A percentile compares a stretch with the other conserved stretches of the same genome.
Conservation (phyloP, 805 yeast species). For the Saccharomycopsis sp. region DNA sequence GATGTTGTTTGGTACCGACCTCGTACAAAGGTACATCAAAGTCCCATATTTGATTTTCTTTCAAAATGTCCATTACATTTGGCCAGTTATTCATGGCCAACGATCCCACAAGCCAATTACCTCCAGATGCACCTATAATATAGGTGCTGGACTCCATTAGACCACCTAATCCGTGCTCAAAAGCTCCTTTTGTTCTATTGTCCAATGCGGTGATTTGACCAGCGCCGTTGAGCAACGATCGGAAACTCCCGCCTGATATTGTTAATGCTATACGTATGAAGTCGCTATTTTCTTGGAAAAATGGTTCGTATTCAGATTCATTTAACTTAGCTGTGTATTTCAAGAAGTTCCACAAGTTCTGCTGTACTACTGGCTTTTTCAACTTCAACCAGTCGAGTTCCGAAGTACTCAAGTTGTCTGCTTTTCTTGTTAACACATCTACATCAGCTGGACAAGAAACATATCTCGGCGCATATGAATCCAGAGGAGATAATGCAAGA, state of each 20-base stretch:
- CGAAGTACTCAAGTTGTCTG: slow-evolving; percentile 36
- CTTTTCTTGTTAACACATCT: slow-evolving; percentile 36
- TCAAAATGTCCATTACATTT: slow-evolving; percentile 28
- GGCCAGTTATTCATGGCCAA: slow-evolving; percentile 31
- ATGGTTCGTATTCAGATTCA: slow-evolving; percentile 37
- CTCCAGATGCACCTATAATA: slow-evolving; percentile 57
- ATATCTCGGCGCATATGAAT: slow-evolving; percentile 38
- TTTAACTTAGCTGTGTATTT: slow-evolving; percentile 28
- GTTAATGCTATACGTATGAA: slow-evolving; percentile 44
- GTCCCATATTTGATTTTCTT: slow-evolving; percentile 34
- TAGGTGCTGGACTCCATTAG: slow-evolving; percentile 45
- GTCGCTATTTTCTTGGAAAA: slow-evolving; percentile 32
- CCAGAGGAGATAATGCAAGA: slow-evolving; percentile 28
- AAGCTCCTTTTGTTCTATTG: slow-evolving; percentile 33
- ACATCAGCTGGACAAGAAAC: slow-evolving; percentile 37
- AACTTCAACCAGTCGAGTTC: slow-evolving; percentile 49
- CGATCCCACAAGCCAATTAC: slow-evolving; percentile 56
- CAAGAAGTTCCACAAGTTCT: slow-evolving; percentile 42
- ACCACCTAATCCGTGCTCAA: slow-evolving; percentile 38
- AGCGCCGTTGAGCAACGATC: slow-evolving; percentile 57
- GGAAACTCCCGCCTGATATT: slow-evolving; percentile 54
- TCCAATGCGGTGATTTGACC: slow-evolving; percentile 51
- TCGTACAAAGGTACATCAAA: slow-evolving; percentile 4
- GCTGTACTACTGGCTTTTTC: slow-evolving; percentile 42
- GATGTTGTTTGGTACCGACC: slow-evolving; percentile 3